Percentiles rank a stretch among this genome's conserved stretches.
Conservation (phyloP, 2,329 filamentous ascomycete genomes). For the Xylaria sp. region DNA sequence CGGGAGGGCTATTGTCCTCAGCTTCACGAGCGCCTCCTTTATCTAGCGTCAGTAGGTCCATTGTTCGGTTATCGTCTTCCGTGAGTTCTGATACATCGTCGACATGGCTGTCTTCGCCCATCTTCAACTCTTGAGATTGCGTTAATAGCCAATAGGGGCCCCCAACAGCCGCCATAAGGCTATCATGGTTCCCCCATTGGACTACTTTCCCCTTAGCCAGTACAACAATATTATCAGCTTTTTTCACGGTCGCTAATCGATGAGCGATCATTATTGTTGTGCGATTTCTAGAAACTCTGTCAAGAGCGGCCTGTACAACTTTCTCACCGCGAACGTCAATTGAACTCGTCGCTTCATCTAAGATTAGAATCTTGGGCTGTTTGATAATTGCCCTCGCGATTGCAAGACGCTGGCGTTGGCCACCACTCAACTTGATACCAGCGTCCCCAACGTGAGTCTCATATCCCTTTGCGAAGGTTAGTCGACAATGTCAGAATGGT, state of each 20-base stretch:
- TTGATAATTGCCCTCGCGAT: constrained; percentile 75
- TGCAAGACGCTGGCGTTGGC: constrained; percentile 73
- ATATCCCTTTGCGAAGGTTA: constrained; percentile 57
- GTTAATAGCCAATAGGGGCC: constrained; percentile 77
- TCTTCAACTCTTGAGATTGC: constrained; percentile 66
- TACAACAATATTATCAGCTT: constrained; percentile 56
- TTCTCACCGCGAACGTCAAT: constrained; percentile 58
- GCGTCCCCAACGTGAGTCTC: constrained; percentile 72
- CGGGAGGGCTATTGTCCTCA: background rate
- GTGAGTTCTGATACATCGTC: constrained; percentile 48
- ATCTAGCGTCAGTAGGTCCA: constrained; percentile 55
- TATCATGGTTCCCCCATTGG: constrained; percentile 80
- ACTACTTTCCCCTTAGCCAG: constrained; percentile 70
- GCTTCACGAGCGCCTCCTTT: constrained; percentile 52
- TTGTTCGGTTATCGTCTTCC: constrained; percentile 53
- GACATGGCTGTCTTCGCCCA: constrained; percentile 57
- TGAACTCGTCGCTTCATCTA: constrained; percentile 71
- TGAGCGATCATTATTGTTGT: constrained; percentile 76
- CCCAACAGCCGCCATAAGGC: constrained; percentile 68
- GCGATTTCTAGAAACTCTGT: constrained; percentile 65
- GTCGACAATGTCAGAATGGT: background rate
- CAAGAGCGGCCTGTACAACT: constrained; percentile 67
- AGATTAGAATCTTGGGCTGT: constrained; percentile 65
- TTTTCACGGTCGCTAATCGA: constrained; percentile 64
- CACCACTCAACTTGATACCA: constrained; percentile 74